Conservation (phyloP, 129 eudicot genomes). For the Tanacetum coccineum region DNA sequence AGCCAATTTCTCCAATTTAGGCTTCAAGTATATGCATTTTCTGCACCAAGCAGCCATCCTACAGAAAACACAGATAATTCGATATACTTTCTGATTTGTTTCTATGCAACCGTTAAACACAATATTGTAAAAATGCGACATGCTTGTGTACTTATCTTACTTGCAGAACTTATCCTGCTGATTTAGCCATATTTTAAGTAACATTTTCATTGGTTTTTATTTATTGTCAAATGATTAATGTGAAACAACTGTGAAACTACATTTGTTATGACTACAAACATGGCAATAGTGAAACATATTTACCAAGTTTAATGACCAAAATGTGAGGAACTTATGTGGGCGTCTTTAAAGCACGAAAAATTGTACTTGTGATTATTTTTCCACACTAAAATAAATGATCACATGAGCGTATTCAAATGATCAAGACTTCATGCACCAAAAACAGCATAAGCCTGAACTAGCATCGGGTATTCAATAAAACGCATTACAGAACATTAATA, state of each 20-base stretch:
- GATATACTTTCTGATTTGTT: neutral
- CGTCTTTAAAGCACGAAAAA: too few species aligned
- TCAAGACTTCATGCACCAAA: neutral
- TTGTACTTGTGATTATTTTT: too few species aligned
- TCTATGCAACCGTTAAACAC: neutral
- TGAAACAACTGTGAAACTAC: too few species aligned
- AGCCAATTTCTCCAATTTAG: slow-evolving; percentile 92
- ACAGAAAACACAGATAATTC: slow-evolving; percentile 22
- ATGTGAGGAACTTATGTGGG: neutral
- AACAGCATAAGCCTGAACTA: neutral
- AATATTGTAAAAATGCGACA: too few species aligned
- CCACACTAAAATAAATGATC: neutral
- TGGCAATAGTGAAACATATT: too few species aligned
- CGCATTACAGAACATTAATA: neutral
- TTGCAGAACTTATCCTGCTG: too few species aligned
- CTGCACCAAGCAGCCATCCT: slow-evolving; percentile 99
- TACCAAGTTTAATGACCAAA: too few species aligned
- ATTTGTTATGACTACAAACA: too few species aligned
- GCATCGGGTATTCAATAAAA: neutral
- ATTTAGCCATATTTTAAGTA: too few species aligned
- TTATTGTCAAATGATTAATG: too few species aligned
- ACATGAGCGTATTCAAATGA: neutral
- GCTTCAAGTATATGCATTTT: slow-evolving; percentile 95
- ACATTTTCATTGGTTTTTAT: too few species aligned
- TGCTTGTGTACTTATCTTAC: too few species aligned